These are phyloP conservation scores for Picochlorum sp. DNA, from an alignment of 139 green algal genomes.

Conservation along the genomic window DNA sequence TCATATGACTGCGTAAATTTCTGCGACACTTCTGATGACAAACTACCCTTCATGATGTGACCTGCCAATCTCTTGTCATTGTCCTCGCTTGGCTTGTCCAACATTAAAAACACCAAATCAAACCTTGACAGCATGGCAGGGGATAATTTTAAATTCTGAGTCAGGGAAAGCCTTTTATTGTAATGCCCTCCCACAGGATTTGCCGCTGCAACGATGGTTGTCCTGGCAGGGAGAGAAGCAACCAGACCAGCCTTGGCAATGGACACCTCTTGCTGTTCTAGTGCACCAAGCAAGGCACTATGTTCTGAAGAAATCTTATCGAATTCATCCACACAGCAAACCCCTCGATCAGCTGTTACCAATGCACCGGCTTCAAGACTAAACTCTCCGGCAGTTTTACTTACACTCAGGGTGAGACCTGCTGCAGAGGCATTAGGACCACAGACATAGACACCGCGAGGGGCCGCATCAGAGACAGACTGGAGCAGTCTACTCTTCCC, in stretches of 20 bases:
- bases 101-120: slow-evolving; percentile 89
- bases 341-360: slow-evolving; percentile 73
- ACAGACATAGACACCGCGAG: slow-evolving; percentile 87
- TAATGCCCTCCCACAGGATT: slow-evolving; percentile 81
- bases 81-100: slow-evolving; percentile 71
- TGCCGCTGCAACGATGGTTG: slow-evolving; percentile 81
- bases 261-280: slow-evolving; percentile 83
- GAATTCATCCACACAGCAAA: slow-evolving; percentile 92
- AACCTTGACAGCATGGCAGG: slow-evolving; percentile 79
- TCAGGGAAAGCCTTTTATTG: slow-evolving; percentile 56
- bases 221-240: slow-evolving; percentile 75
- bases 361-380: slow-evolving; percentile 83
- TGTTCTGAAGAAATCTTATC: slow-evolving; percentile 76
- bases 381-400: slow-evolving; percentile 56
- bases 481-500: slow-evolving; percentile 87
- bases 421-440: slow-evolving; percentile 62
- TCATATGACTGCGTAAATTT: neutral
- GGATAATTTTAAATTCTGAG: slow-evolving; percentile 76
- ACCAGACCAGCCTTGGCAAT: slow-evolving; percentile 89
- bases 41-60: slow-evolving; percentile 83
- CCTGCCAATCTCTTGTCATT: slow-evolving; percentile 69
- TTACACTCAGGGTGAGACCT: slow-evolving; percentile 78
- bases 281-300: slow-evolving; percentile 74
- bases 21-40: slow-evolving; percentile 8
- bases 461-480: slow-evolving; percentile 57